These are phyloP conservation scores for Phytophthora boehmeriae DNA, from an alignment of 352 stramenopile species.

Conservation along the genomic window DNA sequence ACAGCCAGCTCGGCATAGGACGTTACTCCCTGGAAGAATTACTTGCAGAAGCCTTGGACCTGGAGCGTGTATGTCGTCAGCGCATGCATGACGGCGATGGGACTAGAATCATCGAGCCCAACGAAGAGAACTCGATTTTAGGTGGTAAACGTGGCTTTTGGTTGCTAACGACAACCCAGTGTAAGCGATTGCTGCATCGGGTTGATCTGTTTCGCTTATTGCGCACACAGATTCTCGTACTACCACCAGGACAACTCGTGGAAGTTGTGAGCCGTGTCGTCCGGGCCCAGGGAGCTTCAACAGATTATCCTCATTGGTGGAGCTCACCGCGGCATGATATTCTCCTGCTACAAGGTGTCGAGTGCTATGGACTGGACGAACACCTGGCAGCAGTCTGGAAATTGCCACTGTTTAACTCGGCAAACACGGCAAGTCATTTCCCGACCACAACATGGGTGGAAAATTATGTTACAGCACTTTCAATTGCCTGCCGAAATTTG, in stretches of 20 bases:
- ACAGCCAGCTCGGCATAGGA: slow-evolving; percentile 48
- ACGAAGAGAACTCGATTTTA: slow-evolving; percentile 59
- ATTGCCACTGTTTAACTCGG: slow-evolving; percentile 57
- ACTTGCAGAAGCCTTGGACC: slow-evolving; percentile 54
- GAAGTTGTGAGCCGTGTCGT: slow-evolving; percentile 64
- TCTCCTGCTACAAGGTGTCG: slow-evolving; percentile 80
- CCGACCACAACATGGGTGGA: slow-evolving; percentile 79
- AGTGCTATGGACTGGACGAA: slow-evolving; percentile 84
- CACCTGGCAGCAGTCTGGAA: slow-evolving; percentile 72
- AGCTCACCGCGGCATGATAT: slow-evolving; percentile 77
- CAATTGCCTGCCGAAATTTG: slow-evolving; percentile 39
- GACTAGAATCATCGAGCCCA: slow-evolving; percentile 7
- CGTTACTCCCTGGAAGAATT: slow-evolving; percentile 53
- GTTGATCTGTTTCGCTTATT: slow-evolving; percentile 84
- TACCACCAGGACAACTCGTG: slow-evolving; percentile 66
- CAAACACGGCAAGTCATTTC: slow-evolving; percentile 46
- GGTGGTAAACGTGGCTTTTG: slow-evolving; percentile 68
- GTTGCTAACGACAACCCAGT: slow-evolving; percentile 62
- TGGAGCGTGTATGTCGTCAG: slow-evolving; percentile 66
- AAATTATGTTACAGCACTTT: slow-evolving; percentile 65
- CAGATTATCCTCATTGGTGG: slow-evolving; percentile 77
- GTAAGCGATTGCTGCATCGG: slow-evolving; percentile 69
- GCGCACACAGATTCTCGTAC: slow-evolving; percentile 68
- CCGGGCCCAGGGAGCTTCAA: slow-evolving; percentile 27
- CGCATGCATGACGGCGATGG: slow-evolving; percentile 27